Conservation (phyloP, 1,284 basidiomycete species). For the Fomitopsis schrenkii region DNA sequence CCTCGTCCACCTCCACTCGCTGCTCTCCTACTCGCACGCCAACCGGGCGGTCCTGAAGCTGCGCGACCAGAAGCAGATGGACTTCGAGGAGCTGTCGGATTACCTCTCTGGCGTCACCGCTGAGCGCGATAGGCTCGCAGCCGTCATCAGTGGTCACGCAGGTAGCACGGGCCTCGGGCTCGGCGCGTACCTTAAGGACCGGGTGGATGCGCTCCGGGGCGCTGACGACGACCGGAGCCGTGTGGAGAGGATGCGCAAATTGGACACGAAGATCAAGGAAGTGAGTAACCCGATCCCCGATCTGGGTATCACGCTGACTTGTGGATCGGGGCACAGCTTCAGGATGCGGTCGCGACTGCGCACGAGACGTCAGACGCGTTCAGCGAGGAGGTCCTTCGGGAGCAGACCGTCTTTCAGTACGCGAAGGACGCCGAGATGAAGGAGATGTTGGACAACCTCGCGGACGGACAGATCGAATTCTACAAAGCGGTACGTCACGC, state of each 20-base stretch:
- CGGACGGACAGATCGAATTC: constrained; percentile 93
- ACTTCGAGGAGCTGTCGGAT: constrained; percentile 96
- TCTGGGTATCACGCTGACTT: neutral
- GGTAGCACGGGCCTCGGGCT: constrained; percentile 80
- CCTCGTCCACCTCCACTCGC: constrained; percentile 83
- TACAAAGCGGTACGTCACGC: constrained; percentile 68
- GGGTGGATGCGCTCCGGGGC: constrained; percentile 87
- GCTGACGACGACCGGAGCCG: constrained; percentile 92
- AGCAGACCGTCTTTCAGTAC: constrained; percentile 87
- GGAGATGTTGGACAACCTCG: constrained; percentile 84
- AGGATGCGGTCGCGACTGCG: constrained; percentile 93
- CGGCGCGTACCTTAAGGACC: constrained; percentile 91
- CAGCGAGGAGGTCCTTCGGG: constrained; percentile 88
- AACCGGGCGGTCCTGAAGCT: constrained; percentile 91
- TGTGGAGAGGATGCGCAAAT: constrained; percentile 88
- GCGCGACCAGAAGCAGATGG: constrained; percentile 97
- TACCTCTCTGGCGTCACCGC: constrained; percentile 89
- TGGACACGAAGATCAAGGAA: constrained; percentile 94
- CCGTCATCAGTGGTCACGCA: constrained; percentile 77
- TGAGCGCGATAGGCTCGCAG: constrained; percentile 90
- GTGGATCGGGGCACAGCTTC: constrained; percentile 50
- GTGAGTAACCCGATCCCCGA: constrained; percentile 36
- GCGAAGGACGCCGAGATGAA: constrained; percentile 95
- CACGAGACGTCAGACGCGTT: constrained; percentile 96
- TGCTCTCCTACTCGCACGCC: constrained; percentile 85